phyloP scores from a whole-genome alignment of 1,284 basidiomycete genomes.

The Malassezia psittaci region DNA sequence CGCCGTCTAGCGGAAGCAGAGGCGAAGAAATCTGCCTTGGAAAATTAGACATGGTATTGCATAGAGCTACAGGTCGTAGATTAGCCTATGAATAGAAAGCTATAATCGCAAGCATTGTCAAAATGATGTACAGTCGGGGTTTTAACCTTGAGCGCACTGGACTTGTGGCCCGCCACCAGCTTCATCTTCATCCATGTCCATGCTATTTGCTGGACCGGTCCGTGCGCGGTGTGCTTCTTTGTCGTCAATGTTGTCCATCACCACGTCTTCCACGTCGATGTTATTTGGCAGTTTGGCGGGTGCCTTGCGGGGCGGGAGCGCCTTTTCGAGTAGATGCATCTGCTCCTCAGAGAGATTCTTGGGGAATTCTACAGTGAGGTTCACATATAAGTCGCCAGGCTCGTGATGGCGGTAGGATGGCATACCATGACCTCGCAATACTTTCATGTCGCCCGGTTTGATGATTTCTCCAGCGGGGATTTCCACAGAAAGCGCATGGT shows the following conservation, averaged over 20 bases:
- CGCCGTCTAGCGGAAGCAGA: constrained; percentile 35
- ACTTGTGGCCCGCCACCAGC: constrained; percentile 36
- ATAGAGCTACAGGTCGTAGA: neutral
- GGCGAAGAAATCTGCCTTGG: constrained; percentile 27
- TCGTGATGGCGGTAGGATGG: constrained; percentile 96
- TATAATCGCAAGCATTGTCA: neutral
- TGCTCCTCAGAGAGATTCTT: constrained; percentile 62
- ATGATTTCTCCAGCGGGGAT: constrained; percentile 76
- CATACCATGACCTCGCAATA: constrained; percentile 92
- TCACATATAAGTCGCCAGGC: constrained; percentile 83
- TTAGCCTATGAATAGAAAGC: constrained; percentile 1
- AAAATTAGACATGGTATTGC: constrained; percentile 1
- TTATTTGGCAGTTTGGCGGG: constrained; percentile 61
- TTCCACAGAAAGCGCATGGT: constrained; percentile 72
- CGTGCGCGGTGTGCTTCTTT: constrained; percentile 56
- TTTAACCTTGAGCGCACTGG: constrained; percentile 38
- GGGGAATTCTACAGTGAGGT: constrained; percentile 80
- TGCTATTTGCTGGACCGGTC: constrained; percentile 51
- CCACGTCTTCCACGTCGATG: constrained; percentile 69
- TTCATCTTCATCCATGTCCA: constrained; percentile 68
- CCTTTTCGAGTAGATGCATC: constrained; percentile 70
- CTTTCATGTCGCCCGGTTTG: constrained; percentile 83
- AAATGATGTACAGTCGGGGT: neutral
- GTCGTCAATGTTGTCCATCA: constrained; percentile 70
- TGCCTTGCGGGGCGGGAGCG: constrained; percentile 68